Evolutionary conservation across 2,329 filamentous ascomycete species (phyloP).

Genomic region (Clarireedia homoeocarpa): DNA sequence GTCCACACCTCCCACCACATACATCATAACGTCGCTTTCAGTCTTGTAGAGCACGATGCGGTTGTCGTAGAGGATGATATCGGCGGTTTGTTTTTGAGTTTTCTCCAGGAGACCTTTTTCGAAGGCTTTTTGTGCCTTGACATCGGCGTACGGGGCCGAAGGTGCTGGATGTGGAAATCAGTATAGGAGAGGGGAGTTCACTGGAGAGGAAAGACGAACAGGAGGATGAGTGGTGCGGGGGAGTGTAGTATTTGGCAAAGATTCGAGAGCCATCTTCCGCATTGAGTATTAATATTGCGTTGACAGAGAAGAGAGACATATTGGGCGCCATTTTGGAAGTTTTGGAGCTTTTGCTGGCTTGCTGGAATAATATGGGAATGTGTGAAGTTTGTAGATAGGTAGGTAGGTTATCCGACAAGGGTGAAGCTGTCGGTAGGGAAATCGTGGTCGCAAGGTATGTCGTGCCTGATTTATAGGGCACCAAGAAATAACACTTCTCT

Average conservation of each 20-base stretch:
- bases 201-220: not conserved
- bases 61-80: constrained; percentile 97
- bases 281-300: constrained; percentile 70
- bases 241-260: constrained; percentile 86
- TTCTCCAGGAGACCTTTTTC: constrained; percentile 95
- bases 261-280: constrained; percentile 86
- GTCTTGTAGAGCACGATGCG: constrained; percentile 95
- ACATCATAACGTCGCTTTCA: constrained; percentile 94
- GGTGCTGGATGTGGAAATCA: constrained; percentile 25
- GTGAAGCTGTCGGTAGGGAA: constrained; percentile 6
- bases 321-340: constrained; percentile 56
- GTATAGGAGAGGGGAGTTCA: constrained; percentile 41
- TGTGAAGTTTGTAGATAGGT: not conserved
- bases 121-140: constrained; percentile 93
- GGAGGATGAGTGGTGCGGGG: constrained; percentile 47
- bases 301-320: constrained; percentile 69
- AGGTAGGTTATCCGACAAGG: not conserved
- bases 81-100: constrained; percentile 88
- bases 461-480: not conserved
- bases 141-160: constrained; percentile 69
- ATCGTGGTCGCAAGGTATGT: constrained; percentile 8
- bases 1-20: constrained; percentile 82
- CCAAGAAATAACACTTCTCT: not conserved
- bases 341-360: not conserved
- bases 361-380: too few relatives aligned